Evolutionary conservation across 257 asterid species (phyloP).

Genomic region (Perilla frutescens): DNA sequence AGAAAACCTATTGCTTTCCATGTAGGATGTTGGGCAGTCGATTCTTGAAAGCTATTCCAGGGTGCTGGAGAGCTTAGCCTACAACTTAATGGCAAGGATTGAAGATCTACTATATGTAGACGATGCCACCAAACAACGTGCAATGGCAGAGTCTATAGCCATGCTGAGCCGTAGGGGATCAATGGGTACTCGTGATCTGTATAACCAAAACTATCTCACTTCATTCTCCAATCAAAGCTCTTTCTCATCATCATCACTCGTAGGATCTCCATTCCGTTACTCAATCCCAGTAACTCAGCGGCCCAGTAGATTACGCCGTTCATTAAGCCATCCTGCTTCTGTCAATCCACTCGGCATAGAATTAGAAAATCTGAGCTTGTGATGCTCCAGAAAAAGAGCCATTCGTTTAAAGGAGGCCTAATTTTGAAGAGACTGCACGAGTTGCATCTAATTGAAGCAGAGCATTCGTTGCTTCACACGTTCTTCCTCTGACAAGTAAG

Average conservation of each 20-base stretch:
- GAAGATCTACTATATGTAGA: conserved; percentile 86
- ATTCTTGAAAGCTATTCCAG: conserved; percentile 97
- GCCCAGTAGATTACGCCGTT: conserved; percentile 46
- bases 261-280: conserved; percentile 50
- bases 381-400: not conserved
- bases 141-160: conserved; percentile 53
- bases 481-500: no score
- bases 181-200: conserved; percentile 40
- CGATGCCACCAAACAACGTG: conserved; percentile 78
- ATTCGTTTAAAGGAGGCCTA: not conserved
- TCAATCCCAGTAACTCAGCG: conserved; percentile 44
- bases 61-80: conserved; percentile 89
- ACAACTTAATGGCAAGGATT: conserved; percentile 76
- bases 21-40: conserved; percentile 93
- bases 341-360: conserved; percentile 22
- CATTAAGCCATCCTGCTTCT: conserved; percentile 47
- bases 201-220: conserved; percentile 46
- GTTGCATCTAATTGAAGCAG: not conserved
- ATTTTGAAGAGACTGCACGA: not conserved
- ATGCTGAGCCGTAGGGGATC: conserved; percentile 43
- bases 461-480: not conserved
- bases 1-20: not conserved
- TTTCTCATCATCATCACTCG: conserved; percentile 46
- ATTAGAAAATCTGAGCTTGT: conserved; percentile 30
- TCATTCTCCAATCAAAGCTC: conserved; percentile 57